Evolutionary conservation across 1,139 yeast genomes (phyloP), one percentile per base, ranked within the genome.

Genomic region (Protomyces lactucae-debilis): DNA sequence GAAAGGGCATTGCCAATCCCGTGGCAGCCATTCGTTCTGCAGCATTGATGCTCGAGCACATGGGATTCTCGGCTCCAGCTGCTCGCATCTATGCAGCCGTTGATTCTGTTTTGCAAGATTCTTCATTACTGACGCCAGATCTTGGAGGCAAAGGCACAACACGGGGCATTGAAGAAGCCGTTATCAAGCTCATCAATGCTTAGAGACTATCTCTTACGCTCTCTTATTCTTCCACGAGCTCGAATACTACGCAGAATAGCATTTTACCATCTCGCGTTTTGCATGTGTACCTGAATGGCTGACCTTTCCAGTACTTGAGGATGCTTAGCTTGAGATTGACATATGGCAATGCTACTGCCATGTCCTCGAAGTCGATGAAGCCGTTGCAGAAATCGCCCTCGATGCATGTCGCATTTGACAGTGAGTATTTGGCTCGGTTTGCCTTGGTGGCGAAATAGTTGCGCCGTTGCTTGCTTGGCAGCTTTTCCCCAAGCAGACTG

Each of bases 1-100:
- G 99, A 72, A 85, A 83, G 76, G 69, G 70, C 72, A 92, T 93
- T 74, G 85, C 98, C 67, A 93, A 93, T 83, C 99, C 99, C 70
- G 85, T 93, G 74, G 99, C 99, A 65, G 93, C 98, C 57, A 92
- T 93, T 75, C 87, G 99, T 80, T 93, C 98, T 36, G 86, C 97
- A 66, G 99, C 98, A 65, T 82, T 93, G 75, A 88, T 95, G 96
- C 84, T 93, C 77, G 98, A 93, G 79, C 92, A 92, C 80, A 85
- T 93, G 85, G 99, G 99, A 67, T 83, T 86, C 79, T 79, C 90
- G 57, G 85, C 86, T 71, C 90, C 97, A 65, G 98, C 99, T 67
- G 91, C 95, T 68, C 85, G 86, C 73, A 93, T 95, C 72, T 88
- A 92, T 80, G 84, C 83, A 73, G 99, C 99, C 64, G 98, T 93